Percentiles rank a stretch among this genome's conserved stretches.
Evolutionary conservation across 176 grass and related monocot genomes (phyloP).

Genomic region (Ensete glaucum): DNA sequence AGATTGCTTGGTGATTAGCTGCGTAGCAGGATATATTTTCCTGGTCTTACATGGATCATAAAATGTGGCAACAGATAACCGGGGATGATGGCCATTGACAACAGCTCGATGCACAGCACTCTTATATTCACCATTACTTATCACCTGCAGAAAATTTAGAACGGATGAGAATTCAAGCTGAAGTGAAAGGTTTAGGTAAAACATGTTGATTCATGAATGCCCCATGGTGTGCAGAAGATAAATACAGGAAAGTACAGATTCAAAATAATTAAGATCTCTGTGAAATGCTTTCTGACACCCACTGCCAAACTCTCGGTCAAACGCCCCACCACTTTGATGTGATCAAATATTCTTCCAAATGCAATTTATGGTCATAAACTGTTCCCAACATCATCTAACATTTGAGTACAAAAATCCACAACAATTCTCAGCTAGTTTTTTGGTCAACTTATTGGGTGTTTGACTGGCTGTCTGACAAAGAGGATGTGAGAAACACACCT

Average conservation of each 20-base stretch:
- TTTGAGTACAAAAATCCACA: no score
- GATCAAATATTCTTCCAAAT: not conserved
- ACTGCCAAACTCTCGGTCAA: no score
- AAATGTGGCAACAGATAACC: conserved; percentile 83
- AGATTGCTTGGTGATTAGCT: conserved; percentile 36
- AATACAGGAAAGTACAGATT: not conserved
- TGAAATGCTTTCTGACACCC: not conserved
- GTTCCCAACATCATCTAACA: no score
- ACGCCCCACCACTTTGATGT: not conserved
- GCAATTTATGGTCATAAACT: no score
- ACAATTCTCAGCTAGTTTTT: no score
- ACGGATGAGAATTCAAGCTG: conserved; percentile 4
- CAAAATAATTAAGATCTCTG: not conserved
- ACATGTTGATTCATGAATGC: not conserved
- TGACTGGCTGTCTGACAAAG: no score
- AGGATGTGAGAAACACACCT: no score
- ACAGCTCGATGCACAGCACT: conserved; percentile 72
- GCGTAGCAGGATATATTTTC: conserved; percentile 57
- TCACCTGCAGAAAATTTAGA: conserved; percentile 43
- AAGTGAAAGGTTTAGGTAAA: not conserved
- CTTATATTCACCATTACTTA: conserved; percentile 73
- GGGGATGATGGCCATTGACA: conserved; percentile 51
- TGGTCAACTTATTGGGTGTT: no score
- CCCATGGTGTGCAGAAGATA: not conserved
- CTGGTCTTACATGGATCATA: conserved; percentile 68